Percentiles rank a stretch among this genome's conserved stretches.
Evolutionary conservation across 2,329 filamentous ascomycete species (phyloP).

Genomic region (Fusarium drepaniforme): DNA sequence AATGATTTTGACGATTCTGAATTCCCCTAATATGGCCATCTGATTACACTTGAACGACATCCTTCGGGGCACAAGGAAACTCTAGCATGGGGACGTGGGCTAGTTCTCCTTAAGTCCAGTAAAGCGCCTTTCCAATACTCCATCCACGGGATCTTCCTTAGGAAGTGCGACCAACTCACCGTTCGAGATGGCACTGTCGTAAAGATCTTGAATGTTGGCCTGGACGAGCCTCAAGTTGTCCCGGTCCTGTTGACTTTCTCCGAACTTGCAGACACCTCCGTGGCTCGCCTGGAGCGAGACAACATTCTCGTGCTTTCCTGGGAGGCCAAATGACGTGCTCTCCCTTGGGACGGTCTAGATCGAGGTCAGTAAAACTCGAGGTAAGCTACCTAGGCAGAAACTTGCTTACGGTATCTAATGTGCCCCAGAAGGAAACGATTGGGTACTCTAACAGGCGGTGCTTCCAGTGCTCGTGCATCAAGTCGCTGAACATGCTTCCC

Average conservation of each 20-base stretch:
- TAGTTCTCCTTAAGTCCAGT: background rate
- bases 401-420: background rate
- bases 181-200: background rate
- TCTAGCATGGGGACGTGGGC: background rate
- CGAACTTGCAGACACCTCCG: background rate
- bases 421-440: background rate
- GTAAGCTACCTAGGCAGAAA: rapidly evolving
- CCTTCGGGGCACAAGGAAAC: background rate
- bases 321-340: background rate
- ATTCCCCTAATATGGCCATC: background rate
- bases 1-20: background rate
- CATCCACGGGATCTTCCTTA: background rate
- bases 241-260: background rate
- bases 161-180: background rate
- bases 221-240: background rate
- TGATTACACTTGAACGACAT: background rate
- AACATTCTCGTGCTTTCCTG: background rate
- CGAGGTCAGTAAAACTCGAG: background rate
- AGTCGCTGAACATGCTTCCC: background rate
- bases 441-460: background rate
- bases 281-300: background rate
- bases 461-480: background rate
- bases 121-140: background rate
- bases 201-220: background rate
- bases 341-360: background rate